phyloP scores from a whole-genome alignment of 495 filamentous ascomycete genomes.

The Friedmanniomyces simplex region DNA sequence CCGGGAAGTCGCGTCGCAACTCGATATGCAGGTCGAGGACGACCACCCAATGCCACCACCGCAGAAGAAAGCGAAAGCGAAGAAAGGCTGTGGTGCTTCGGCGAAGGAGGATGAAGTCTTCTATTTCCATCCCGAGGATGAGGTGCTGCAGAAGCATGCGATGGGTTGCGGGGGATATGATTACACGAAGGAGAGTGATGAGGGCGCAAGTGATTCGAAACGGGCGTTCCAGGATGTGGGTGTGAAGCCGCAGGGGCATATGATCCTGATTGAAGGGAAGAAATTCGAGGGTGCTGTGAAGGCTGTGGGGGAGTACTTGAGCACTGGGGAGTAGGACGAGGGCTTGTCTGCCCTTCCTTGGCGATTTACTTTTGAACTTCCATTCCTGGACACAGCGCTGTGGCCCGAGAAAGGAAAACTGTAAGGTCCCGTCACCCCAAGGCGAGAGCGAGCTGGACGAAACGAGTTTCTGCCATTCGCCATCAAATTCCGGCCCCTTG shows the following conservation, averaged over 20 bases:
- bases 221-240: conserved; percentile 89
- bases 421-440: too few relatives aligned
- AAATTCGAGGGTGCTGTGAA: conserved; percentile 39
- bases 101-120: conserved; percentile 36
- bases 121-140: conserved; percentile 97
- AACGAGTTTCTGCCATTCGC: too few relatives aligned
- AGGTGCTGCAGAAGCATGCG: conserved; percentile 69
- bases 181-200: conserved; percentile 65
- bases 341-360: too few relatives aligned
- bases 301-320: conserved; percentile 32
- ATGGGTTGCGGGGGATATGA: conserved; percentile 54
- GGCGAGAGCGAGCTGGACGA: too few relatives aligned
- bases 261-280: conserved; percentile 34
- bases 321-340: not conserved
- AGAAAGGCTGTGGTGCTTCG: conserved; percentile 39
- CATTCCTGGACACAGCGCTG: too few relatives aligned
- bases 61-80: conserved; percentile 59
- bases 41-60: conserved; percentile 30
- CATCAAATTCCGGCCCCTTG: too few relatives aligned
- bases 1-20: conserved; percentile 67
- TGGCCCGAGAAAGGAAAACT: too few relatives aligned
- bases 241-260: conserved; percentile 61
- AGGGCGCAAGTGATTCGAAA: conserved; percentile 78
- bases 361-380: too few relatives aligned
- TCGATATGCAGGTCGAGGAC: conserved; percentile 60